These are phyloP conservation scores for Polytrichum commune DNA, from an alignment of 225 moss, liverwort and hornwort species.

Conservation along the genomic window DNA sequence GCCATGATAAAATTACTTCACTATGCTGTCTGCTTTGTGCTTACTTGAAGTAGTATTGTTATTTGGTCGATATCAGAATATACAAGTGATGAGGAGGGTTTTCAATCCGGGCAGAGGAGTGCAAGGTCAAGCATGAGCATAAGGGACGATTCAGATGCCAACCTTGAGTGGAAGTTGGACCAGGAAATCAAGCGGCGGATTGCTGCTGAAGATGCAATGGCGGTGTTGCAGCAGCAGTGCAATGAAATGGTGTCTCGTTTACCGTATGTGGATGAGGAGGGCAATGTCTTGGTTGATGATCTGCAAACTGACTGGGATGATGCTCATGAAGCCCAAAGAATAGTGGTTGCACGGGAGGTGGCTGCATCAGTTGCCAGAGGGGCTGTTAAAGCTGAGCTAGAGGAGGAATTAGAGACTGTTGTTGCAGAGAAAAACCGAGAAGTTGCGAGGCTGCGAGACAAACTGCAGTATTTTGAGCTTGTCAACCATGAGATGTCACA, in stretches of 20 bases:
- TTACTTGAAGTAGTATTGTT: neutral
- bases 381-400: slow-evolving; percentile 80
- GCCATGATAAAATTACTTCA: too few relatives aligned
- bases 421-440: slow-evolving; percentile 84
- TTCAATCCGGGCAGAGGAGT: slow-evolving; percentile 30
- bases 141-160: slow-evolving; percentile 57
- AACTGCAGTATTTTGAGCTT: slow-evolving; percentile 90
- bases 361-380: slow-evolving; percentile 81
- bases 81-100: slow-evolving; percentile 73
- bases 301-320: slow-evolving; percentile 38
- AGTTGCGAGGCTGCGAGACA: slow-evolving; percentile 82
- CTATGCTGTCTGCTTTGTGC: neutral
- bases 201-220: slow-evolving; percentile 85
- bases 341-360: slow-evolving; percentile 74
- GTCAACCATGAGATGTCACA: slow-evolving; percentile 98
- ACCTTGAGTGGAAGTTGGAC: slow-evolving; percentile 60
- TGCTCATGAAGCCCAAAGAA: slow-evolving; percentile 47
- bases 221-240: slow-evolving; percentile 77
- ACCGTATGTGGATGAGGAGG: slow-evolving; percentile 44
- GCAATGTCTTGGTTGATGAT: slow-evolving; percentile 33
- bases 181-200: slow-evolving; percentile 79
- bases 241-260: slow-evolving; percentile 72
- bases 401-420: slow-evolving; percentile 70
- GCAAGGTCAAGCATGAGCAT: slow-evolving; percentile 45
- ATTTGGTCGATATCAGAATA: slow-evolving; percentile 35